A percentile compares a stretch with the other conserved stretches of the same genome.
phyloP scores from a whole-genome alignment of 2,329 filamentous ascomycete genomes.

The Aureobasidium musti region DNA sequence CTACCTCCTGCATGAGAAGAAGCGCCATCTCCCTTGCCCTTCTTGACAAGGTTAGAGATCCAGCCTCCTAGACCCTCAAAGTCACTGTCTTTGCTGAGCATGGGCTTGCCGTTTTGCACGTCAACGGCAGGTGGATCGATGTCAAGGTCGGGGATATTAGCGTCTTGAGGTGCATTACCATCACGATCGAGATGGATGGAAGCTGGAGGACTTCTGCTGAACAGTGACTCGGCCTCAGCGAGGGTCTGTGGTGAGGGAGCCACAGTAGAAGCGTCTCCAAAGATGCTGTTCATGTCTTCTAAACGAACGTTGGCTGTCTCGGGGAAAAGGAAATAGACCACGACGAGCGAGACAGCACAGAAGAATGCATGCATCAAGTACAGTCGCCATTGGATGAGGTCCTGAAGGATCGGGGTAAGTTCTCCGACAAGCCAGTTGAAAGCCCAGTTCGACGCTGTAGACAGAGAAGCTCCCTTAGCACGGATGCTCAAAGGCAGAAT shows the following conservation, averaged over 20 bases:
- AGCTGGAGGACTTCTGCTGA: slow-evolving; percentile 77
- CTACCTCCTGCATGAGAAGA: slow-evolving; percentile 41
- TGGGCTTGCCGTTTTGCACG: slow-evolving; percentile 54
- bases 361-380: slow-evolving; percentile 97
- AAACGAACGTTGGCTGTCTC: slow-evolving; percentile 94
- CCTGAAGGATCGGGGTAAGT: slow-evolving; percentile 90
- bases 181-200: slow-evolving; percentile 70
- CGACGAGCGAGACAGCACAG: slow-evolving; percentile 90
- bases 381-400: slow-evolving; percentile 87
- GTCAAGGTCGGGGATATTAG: slow-evolving; percentile 75
- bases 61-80: slow-evolving; percentile 66
- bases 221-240: slow-evolving; percentile 79
- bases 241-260: slow-evolving; percentile 76
- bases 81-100: slow-evolving; percentile 41
- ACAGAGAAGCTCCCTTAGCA: slow-evolving; percentile 94
- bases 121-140: slow-evolving; percentile 73
- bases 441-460: slow-evolving; percentile 95
- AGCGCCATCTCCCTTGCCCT: slow-evolving; percentile 51
- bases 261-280: slow-evolving; percentile 86
- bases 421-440: slow-evolving; percentile 98
- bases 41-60: slow-evolving; percentile 67
- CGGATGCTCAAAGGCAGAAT: slow-evolving; percentile 95
- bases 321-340: slow-evolving; percentile 97
- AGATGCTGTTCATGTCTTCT: slow-evolving; percentile 94
- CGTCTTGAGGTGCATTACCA: slow-evolving; percentile 40